Conservation (phyloP, 169 alveolate species). For the Eimeria praecox region DNA sequence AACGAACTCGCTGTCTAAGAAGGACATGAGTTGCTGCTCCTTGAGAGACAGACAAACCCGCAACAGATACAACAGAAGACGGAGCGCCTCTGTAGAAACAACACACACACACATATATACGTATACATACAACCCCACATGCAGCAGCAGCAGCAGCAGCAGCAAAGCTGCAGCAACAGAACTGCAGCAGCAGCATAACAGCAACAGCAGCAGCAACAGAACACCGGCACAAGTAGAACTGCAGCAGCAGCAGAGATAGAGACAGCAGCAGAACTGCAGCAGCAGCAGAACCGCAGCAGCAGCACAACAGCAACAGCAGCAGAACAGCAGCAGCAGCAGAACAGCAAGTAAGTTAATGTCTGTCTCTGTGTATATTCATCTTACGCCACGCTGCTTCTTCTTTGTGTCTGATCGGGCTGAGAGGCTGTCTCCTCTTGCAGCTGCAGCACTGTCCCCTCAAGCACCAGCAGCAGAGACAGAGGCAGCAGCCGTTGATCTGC, state of each 20-base stretch:
- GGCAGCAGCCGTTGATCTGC: constrained; percentile 71
- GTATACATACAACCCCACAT: not conserved
- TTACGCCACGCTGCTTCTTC: constrained; percentile 71
- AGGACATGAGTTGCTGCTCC: constrained; percentile 60
- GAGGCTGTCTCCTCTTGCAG: constrained; percentile 63
- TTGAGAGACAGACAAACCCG: constrained; percentile 30
- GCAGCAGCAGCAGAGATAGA: constrained; percentile 40
- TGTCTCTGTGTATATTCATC: not conserved
- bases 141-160: constrained; percentile 66
- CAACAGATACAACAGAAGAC: constrained; percentile 56
- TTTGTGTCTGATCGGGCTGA: constrained; percentile 16
- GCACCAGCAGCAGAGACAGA: constrained; percentile 70
- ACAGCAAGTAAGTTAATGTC: not conserved
- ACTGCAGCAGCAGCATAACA: not conserved
- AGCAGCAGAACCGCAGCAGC: not conserved
- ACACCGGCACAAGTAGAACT: not conserved
- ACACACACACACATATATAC: not conserved
- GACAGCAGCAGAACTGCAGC: constrained; percentile 4
- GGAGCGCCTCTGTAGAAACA: constrained; percentile 39
- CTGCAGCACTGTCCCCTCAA: constrained; percentile 36
- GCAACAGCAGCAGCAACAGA: constrained; percentile 37
- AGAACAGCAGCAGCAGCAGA: constrained; percentile 6
- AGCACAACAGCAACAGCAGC: not conserved
- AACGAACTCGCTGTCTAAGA: constrained; percentile 46
- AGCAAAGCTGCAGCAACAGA: constrained; percentile 6